Evolutionary conservation across 441 rosid species (phyloP).

Genomic region (Bruguiera hainesii): DNA sequence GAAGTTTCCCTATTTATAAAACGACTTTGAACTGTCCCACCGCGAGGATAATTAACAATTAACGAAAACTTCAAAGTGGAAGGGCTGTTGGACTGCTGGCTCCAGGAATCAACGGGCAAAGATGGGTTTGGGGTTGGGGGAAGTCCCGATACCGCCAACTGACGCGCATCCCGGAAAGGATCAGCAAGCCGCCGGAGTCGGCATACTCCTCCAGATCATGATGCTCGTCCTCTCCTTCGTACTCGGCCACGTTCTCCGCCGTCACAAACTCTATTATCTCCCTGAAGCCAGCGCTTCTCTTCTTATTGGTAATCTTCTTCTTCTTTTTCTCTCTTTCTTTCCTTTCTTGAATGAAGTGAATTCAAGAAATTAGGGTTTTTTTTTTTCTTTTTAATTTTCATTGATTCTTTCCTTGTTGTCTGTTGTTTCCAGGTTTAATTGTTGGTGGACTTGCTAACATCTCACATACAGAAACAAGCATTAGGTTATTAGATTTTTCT

Average conservation of each 20-base stretch:
- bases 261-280: constrained; percentile 89
- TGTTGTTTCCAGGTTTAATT: constrained; percentile 50
- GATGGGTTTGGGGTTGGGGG: constrained; percentile 19
- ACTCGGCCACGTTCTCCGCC: constrained; percentile 95
- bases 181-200: constrained; percentile 98
- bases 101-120: no score
- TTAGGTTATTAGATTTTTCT: constrained; percentile 42
- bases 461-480: constrained; percentile 84
- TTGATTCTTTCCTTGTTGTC: no score
- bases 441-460: constrained; percentile 94
- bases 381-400: no score
- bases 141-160: constrained; percentile 44
- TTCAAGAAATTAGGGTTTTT: no score
- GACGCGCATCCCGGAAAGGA: constrained; percentile 66
- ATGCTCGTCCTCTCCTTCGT: constrained; percentile 99
- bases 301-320: constrained; percentile 55
- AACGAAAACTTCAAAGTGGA: no score
- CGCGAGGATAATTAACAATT: no score
- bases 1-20: no score
- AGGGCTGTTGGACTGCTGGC: no score
- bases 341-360: no score
- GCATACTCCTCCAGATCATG: constrained; percentile 99
- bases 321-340: background rate
- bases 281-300: constrained; percentile 99
- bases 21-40: no score